These are phyloP conservation scores for Claviceps capensis DNA, from an alignment of 2,329 filamentous ascomycete genomes.

Conservation along the genomic window DNA sequence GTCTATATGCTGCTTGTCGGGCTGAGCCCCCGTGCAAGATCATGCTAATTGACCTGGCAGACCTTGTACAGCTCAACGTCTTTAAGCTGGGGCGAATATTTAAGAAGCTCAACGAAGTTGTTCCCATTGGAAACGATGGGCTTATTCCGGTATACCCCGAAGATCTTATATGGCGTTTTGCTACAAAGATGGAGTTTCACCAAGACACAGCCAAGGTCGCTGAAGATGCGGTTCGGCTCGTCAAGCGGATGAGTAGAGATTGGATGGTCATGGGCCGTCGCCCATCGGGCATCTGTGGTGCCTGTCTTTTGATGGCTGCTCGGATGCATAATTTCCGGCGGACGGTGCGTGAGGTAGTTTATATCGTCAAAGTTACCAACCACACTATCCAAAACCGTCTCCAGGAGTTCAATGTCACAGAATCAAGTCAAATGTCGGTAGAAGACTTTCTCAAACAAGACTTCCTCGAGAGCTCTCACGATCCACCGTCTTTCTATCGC, in stretches of 20 bases:
- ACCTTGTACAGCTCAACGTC: conserved; percentile 71
- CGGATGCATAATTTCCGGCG: conserved; percentile 97
- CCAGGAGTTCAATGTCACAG: conserved; percentile 80
- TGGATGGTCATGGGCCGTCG: conserved; percentile 95
- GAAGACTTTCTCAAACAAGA: conserved; percentile 67
- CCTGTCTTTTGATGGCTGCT: conserved; percentile 84
- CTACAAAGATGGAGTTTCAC: conserved; percentile 82
- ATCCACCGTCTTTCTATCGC: conserved; percentile 73
- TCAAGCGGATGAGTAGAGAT: conserved; percentile 87
- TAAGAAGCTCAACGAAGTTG: conserved; percentile 63
- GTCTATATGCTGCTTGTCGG: conserved; percentile 79
- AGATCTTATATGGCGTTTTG: conserved; percentile 83
- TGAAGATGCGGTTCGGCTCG: conserved; percentile 73
- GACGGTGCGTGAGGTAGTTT: conserved; percentile 89
- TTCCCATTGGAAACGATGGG: conserved; percentile 53
- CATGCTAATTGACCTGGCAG: conserved; percentile 92
- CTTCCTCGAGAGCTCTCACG: conserved; percentile 58
- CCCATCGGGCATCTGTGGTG: conserved; percentile 86
- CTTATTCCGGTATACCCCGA: conserved; percentile 66
- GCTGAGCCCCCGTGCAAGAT: conserved; percentile 65
- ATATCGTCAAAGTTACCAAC: conserved; percentile 92
- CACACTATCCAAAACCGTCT: conserved; percentile 84
- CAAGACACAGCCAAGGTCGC: conserved; percentile 71
- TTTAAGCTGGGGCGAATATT: conserved; percentile 85
- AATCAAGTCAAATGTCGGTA: conserved; percentile 72